Conservation (phyloP, 768 basidiomycete species). For the Mycena chlorophos region DNA sequence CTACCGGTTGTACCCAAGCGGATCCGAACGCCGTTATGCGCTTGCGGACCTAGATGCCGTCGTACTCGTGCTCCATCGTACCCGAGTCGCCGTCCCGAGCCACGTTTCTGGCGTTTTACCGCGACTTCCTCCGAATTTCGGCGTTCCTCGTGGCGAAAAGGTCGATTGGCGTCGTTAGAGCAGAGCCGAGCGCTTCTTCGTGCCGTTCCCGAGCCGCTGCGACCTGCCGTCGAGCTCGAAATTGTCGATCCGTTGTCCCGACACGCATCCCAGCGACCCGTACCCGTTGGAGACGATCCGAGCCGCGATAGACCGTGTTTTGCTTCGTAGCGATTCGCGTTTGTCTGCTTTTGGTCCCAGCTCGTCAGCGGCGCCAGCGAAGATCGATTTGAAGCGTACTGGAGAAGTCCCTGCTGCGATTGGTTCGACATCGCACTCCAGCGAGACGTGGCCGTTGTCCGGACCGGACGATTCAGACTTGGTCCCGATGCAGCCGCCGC, state of each 20-base stretch:
- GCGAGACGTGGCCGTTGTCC: too few species aligned
- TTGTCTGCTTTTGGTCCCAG: too few species aligned
- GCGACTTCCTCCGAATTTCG: conserved; percentile 23
- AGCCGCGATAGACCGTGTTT: not conserved
- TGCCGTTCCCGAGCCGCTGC: conserved; percentile 9
- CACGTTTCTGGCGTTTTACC: conserved; percentile 23
- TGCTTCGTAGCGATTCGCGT: not conserved
- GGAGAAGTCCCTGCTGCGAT: too few species aligned
- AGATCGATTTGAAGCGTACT: too few species aligned
- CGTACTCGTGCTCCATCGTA: conserved; percentile 17
- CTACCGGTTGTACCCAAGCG: conserved; percentile 23
- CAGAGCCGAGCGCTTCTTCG: conserved; percentile 21
- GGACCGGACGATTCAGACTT: too few species aligned
- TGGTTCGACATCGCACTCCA: too few species aligned
- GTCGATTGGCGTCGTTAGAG: conserved; percentile 17
- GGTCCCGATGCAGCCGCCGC: too few species aligned
- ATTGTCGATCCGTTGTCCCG: conserved; percentile 12
- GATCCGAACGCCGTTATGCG: conserved; percentile 17
- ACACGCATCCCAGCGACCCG: not conserved
- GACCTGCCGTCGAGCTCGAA: conserved; percentile 3
- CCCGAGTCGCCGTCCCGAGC: conserved; percentile 12
- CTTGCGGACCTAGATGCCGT: conserved; percentile 25
- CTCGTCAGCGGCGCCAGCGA: too few species aligned
- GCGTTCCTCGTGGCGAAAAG: conserved; percentile 17
- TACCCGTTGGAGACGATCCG: not conserved